phyloP scores from a whole-genome alignment of 73 alveolate genomes.

The Paramecium tetraurelia region DNA sequence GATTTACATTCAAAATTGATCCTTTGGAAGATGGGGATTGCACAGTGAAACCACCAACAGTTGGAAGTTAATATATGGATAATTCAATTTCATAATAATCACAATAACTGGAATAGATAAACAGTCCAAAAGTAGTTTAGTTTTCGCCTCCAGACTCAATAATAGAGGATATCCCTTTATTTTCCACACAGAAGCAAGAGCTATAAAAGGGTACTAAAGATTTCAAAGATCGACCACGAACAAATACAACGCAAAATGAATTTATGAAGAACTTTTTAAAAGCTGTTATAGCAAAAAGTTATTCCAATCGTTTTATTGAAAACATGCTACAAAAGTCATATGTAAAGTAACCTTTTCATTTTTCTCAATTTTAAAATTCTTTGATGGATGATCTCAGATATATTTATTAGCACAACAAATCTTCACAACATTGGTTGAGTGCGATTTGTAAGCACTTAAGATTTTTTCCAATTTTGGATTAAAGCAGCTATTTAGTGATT shows the following conservation, averaged over 20 bases:
- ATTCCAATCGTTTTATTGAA: constrained; percentile 16
- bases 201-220: background rate
- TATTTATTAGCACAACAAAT: background rate
- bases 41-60: constrained; percentile 25
- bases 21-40: background rate
- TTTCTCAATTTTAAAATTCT: background rate
- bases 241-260: background rate
- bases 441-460: background rate
- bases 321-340: background rate
- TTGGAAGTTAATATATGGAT: background rate
- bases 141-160: background rate
- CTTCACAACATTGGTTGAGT: background rate
- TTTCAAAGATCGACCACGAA: background rate
- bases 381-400: constrained; percentile 16
- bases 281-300: constrained; percentile 18
- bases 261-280: background rate
- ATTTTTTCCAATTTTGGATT: constrained; percentile 17
- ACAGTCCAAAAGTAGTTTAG: background rate
- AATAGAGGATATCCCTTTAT: background rate
- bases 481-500: constrained; percentile 6
- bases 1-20: background rate
- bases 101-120: background rate
- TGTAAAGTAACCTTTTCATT: background rate
- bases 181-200: background rate
- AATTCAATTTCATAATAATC: background rate